phyloP scores from a whole-genome alignment of 2,329 filamentous ascomycete species.

The Pseudogymnoascus sp. region DNA sequence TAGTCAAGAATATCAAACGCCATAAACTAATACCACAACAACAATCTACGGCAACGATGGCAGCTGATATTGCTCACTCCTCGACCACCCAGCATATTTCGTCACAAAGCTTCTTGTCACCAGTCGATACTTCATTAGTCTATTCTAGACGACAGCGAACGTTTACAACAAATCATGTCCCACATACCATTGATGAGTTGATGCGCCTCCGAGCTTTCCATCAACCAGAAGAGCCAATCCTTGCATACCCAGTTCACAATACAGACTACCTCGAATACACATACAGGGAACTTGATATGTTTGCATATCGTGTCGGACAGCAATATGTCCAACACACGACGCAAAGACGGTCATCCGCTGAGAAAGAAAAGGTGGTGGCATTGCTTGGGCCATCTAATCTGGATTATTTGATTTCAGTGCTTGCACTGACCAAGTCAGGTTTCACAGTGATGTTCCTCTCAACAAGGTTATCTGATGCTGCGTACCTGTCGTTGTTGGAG shows the following conservation, averaged over 20 bases:
- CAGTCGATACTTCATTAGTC: background rate
- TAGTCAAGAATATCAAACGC: background rate
- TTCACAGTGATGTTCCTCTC: conserved; percentile 49
- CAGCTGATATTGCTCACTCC: background rate
- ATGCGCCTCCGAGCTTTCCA: conserved; percentile 15
- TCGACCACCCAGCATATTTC: background rate
- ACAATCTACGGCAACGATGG: background rate
- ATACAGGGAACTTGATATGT: conserved; percentile 15
- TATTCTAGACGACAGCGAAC: background rate
- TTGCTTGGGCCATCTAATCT: conserved; percentile 44
- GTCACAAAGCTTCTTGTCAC: background rate
- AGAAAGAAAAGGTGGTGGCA: conserved; percentile 36
- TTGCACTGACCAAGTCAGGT: conserved; percentile 46
- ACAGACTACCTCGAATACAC: conserved; percentile 19
- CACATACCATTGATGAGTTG: conserved; percentile 18
- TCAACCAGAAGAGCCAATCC: conserved; percentile 12
- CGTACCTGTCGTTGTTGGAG: conserved; percentile 42
- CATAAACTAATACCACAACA: background rate
- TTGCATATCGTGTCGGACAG: conserved; percentile 14
- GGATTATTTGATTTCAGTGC: conserved; percentile 45
- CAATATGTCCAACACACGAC: conserved; percentile 13
- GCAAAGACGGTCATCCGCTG: conserved; percentile 16
- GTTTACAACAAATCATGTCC: background rate
- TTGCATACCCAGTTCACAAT: conserved; percentile 14
- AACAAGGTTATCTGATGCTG: conserved; percentile 44